Base-by-base conservation (phyloP, 2,329 filamentous ascomycete genomes). In the Xylariaceae sp. region DNA sequence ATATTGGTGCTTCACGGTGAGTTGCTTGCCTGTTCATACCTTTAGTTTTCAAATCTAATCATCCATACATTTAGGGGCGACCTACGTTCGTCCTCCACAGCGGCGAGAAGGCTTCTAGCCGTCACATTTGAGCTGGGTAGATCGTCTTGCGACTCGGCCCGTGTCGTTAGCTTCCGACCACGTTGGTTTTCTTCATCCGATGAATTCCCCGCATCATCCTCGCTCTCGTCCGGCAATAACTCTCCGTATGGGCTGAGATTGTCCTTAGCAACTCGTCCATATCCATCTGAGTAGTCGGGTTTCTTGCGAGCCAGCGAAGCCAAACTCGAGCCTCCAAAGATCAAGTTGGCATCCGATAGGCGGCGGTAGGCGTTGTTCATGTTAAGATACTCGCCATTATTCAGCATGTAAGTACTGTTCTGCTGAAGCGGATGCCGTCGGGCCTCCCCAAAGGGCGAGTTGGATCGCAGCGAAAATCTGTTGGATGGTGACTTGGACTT, bases 11-110 rank as follows among this genome's bases (percentile, higher is more conserved):
- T 78, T 76, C 2, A 79, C 64, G 5, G 62, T 75, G 18, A 88
- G 77, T 67, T 81, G 73, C 64, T 82, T 78, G 30, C 82, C 82
- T 84, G 61, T 18, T 45, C 18, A 49, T 37, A 56, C 69, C 39
- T 47, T 67, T 63, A 75, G 74, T 58, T 39, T 37, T 47, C 2
- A 10, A n/a, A 5, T 9, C 48, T 18, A 59, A 39, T n/a, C 18
- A 7, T 30, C 23, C 11, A 42, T 30, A 39, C 5, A 42, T 42
- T 55, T 3, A 51, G 34, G 47, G 17, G 11, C 15, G 37, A 80
- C 88, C 70, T 79, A 90, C 90, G 83, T 71, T 93, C 89, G 79
- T 91, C 87, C 70, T 93, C 88, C 0, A 87, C 87, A 5, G 88
- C 88, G 45, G 87, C 88, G 56, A 92, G 75, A 58, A 92, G 73